Base-by-base conservation (phyloP, 495 filamentous ascomycete genomes). In the Talaromyces proteolyticus region DNA sequence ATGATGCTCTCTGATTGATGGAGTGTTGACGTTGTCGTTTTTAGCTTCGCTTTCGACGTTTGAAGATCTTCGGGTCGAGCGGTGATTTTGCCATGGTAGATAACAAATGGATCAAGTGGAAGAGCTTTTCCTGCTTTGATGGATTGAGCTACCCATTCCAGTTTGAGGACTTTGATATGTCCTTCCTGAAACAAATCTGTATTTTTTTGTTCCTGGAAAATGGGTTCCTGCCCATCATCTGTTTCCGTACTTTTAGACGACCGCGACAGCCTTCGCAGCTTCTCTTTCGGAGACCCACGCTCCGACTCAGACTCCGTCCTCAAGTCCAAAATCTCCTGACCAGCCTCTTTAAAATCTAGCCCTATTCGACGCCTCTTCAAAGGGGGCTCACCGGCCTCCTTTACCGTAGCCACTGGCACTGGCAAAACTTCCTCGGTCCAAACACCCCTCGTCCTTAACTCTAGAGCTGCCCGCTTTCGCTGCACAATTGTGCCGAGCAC, bases 141-240 rank as follows among this genome's bases (percentile, higher is more conserved):
- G 10, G 81, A 90, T 20, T 80, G 72, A 6, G 78, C 68, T 24
- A 94, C 75, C 92, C 92, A 97, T 2, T 80, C 68, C 0, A 93
- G 65, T 56, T 80, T 89, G 20, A 93, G 73, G 17, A 96, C 86
- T 47, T 72, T 80, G 53, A 94, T 60, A 2, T 63, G 67, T 16
- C 74, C 64, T 7, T 37, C 42, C 3, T 54, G 39, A 10, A 21
- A 26, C 14, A 34, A 10, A 3, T 22, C 39, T 4, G 50, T 1
- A 17, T 40, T 37, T 18, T 29, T 17, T 3, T 16, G n/a, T n/a
- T n/a, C 29, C 14, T 34, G 8, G 29, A 14, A 34, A 34, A 34
- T 2, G 18, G 6, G 21, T 23, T n/a, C 22, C 20, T 41, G n/a
- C 14, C 39, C 43, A 21, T 19, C 18, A 43, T 37, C 17, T 1